Conservation (phyloP, 164 flowering plant species). For the Nelumbo lutea region DNA sequence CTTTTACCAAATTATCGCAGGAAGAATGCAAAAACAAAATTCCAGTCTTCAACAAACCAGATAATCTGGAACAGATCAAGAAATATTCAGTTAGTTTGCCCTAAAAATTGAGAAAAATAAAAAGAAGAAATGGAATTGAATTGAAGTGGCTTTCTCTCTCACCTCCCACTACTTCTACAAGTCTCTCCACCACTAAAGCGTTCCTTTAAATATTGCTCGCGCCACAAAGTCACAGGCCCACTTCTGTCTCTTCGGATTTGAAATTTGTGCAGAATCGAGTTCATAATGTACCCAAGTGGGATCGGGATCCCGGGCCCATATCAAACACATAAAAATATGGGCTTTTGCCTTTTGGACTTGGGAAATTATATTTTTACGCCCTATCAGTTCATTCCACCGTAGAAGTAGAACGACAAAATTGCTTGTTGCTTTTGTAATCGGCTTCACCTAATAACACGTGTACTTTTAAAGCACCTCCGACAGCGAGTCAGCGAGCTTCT, state of each 20-base stretch:
- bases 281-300: constrained; percentile 3
- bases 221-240: not conserved
- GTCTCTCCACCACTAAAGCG: not conserved
- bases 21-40: too few relatives aligned
- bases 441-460: too few relatives aligned
- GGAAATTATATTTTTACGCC: too few relatives aligned
- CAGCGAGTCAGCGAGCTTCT: too few relatives aligned
- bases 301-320: constrained; percentile 23
- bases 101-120: not conserved
- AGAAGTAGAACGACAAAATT: too few relatives aligned
- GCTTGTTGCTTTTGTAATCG: too few relatives aligned
- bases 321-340: too few relatives aligned
- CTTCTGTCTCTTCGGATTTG: constrained; percentile 13
- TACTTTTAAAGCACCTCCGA: too few relatives aligned
- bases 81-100: not conserved
- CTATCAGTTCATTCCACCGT: too few relatives aligned
- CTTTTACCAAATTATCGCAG: not conserved
- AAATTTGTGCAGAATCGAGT: constrained; percentile 20
- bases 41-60: not conserved
- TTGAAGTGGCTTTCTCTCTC: not conserved
- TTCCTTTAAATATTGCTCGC: constrained; percentile 11
- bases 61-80: not conserved
- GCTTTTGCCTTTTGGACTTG: too few relatives aligned
- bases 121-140: not conserved
- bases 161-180: not conserved